Base-by-base conservation (phyloP, 2,329 filamentous ascomycete species). In the Pyrenochaeta sp. region DNA sequence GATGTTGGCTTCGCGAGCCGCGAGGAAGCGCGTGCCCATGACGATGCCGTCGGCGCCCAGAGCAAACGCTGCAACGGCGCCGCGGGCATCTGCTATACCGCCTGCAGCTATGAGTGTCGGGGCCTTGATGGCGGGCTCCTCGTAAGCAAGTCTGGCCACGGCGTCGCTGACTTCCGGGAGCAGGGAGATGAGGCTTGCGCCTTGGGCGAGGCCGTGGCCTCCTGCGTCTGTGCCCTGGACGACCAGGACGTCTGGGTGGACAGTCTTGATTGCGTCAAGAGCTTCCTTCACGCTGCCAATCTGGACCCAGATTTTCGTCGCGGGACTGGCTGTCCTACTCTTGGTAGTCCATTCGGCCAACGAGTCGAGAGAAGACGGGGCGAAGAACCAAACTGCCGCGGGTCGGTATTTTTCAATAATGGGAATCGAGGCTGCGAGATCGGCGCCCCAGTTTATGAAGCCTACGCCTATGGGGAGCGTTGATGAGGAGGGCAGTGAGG, bases 321-420 rank as follows among this genome's bases (percentile, higher is more conserved):
- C 58, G 24, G 72, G 27, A 58, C 69, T 70, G 8, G 52, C 66
- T 4, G 49, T 35, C 17, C 72, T 61, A 7, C 60, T 61, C 17
- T 62, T 60, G 19, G 37, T 48, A 15, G 63, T 61, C 69, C 63
- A 74, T 29, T 36, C 65, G 17, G 37, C 41, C 40, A 71, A 61
- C 11, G 73, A 69, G 14, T 72, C 41, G 35, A 64, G 55, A 0
- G 55, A 54, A 2, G 48, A 45, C 11, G 68, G 47, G 3, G 85
- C 85, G 58, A 88, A 88, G 32, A 89, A 76, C 86, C 86, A 89
- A 7, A 85, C 74, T 0, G 83, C 85, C 2, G 78, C 79, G 2
- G 85, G 84, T 0, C 68, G 69, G 63, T 84, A 78, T 47, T 74
- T 69, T 17, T 61, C 60, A 13, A 89, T 71, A 9, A 86, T 52